Evolutionary conservation across 1,139 yeast genomes (phyloP), one percentile per base, ranked within the genome.

Genomic region (Candida tunisiensis): DNA sequence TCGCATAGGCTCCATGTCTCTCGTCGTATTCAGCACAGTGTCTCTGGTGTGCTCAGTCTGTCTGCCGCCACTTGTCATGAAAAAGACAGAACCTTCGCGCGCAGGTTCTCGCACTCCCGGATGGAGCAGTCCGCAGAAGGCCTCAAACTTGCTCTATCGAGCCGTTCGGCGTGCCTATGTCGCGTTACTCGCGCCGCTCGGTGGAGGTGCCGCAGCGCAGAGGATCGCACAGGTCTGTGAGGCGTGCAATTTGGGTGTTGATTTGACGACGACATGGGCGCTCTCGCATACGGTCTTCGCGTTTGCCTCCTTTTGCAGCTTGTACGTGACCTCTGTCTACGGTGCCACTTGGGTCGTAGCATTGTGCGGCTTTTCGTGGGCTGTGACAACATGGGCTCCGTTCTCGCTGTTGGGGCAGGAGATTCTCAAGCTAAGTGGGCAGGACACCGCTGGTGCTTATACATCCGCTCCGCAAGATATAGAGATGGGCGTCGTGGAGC

Each of bases 381-480:
- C 61, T 1, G 35, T 53, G 16, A 47, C 56, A 2, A 42, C 55
- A 3, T 56, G 62, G 62, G 59, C 56, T 1, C 61, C 62, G 9
- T 56, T 47, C 34, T 46, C 60, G 2, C 34, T 56, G 10, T 41
- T 56, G n/a, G 57, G 57, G 1, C 54, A 52, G 31, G 56, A 55
- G 21, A 51, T 56, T 19, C 47, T 49, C 20, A 32, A 34, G 30
- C 31, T 39, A 9, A 12, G 25, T 21, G 30, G n/a, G n/a, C n/a
- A n/a, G n/a, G n/a, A n/a, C n/a, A n/a, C n/a, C n/a, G n/a, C n/a
- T n/a, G n/a, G n/a, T n/a, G n/a, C n/a, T n/a, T n/a, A n/a, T n/a
- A n/a, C n/a, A n/a, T n/a, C n/a, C n/a, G n/a, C n/a, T n/a, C n/a
- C n/a, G n/a, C n/a, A n/a, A n/a, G n/a, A n/a, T n/a, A n/a, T n/a